phyloP scores from a whole-genome alignment of 305 asterid genomes.

The Rubia tinctorum region DNA sequence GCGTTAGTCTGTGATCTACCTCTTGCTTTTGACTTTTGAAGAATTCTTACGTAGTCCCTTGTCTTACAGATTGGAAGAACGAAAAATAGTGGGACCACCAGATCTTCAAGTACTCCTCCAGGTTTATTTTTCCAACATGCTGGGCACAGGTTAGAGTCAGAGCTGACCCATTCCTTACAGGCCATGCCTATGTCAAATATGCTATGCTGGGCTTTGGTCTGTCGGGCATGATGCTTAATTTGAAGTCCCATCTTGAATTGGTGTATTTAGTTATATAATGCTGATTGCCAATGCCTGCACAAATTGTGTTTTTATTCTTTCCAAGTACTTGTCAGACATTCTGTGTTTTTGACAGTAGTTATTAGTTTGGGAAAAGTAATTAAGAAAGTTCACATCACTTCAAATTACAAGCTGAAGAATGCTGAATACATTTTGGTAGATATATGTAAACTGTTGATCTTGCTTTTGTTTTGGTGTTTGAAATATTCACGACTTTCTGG shows the following conservation, averaged over 20 bases:
- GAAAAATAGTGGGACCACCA: conserved; percentile 51
- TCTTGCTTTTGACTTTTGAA: neutral
- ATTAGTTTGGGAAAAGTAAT: neutral
- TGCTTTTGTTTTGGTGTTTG: neutral
- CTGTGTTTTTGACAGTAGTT: neutral
- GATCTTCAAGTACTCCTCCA: conserved; percentile 51
- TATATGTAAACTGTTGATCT: neutral
- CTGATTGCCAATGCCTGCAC: neutral
- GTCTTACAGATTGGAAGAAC: conserved; percentile 60
- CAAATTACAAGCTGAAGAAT: neutral
- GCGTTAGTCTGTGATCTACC: neutral
- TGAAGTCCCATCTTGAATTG: neutral
- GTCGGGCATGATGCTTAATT: neutral
- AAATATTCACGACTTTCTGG: no score
- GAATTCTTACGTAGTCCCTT: neutral
- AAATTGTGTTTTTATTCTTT: neutral
- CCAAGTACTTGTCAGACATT: neutral
- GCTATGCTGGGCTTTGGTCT: neutral
- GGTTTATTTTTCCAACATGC: conserved; percentile 98
- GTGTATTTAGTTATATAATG: neutral
- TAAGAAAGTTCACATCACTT: neutral
- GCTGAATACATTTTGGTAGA: neutral
- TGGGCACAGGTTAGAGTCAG: conserved; percentile 82
- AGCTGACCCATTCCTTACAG: neutral
- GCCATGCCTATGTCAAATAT: neutral